Evolutionary conservation across 345 rosid species (phyloP).

Genomic region (Psidium friedrichsthalianum): DNA sequence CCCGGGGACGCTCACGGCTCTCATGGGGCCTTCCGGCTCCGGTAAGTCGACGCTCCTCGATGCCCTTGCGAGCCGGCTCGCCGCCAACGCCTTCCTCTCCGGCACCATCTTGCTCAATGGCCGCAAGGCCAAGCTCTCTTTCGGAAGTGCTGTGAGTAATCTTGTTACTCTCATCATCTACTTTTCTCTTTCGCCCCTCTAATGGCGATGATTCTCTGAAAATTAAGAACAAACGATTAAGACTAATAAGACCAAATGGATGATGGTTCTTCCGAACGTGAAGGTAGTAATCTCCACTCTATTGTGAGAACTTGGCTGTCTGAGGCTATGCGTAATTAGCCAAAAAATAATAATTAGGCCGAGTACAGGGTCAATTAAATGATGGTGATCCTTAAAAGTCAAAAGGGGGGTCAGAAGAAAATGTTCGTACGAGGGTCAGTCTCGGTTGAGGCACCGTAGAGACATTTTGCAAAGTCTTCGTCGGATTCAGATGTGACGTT

Average conservation of each 20-base stretch:
- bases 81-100: constrained; percentile 81
- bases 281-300: not conserved
- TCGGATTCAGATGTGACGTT: not conserved
- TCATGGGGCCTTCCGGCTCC: constrained; percentile 96
- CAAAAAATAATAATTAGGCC: not conserved
- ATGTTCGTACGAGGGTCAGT: too few relatives aligned
- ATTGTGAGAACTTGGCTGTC: not conserved
- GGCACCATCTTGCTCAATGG: constrained; percentile 87
- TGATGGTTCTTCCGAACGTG: not conserved
- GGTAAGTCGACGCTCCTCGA: constrained; percentile 94
- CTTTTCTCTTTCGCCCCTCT: not conserved
- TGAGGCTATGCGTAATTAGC: not conserved
- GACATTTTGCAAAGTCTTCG: not conserved
- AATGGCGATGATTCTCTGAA: not conserved
- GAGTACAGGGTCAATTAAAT: not conserved
- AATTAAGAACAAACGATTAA: not conserved
- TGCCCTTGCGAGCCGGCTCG: constrained; percentile 79
- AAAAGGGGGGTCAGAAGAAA: not conserved
- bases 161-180: not conserved
- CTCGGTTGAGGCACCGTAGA: not conserved
- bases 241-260: not conserved
- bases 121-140: constrained; percentile 85
- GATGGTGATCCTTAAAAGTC: not conserved
- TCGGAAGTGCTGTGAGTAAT: constrained; percentile 76
- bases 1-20: constrained; percentile 74